Evolutionary conservation across 2,329 filamentous ascomycete species (phyloP).

Genomic region (Botrytis squamosa): DNA sequence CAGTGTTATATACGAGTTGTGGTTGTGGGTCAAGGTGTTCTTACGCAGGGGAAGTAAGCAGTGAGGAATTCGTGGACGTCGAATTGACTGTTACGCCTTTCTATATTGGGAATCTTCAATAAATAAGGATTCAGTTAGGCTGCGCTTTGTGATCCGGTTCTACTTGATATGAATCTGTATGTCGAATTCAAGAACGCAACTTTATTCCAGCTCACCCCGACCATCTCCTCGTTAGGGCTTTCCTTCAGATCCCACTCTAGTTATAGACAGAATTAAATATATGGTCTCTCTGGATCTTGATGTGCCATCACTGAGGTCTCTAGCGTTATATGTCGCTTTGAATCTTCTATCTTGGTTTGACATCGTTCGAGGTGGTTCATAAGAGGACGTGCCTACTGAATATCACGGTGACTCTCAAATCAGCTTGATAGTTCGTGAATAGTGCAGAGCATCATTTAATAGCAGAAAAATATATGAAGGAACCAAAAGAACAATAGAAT

Average conservation of each 20-base stretch:
- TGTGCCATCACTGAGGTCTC: too few species aligned
- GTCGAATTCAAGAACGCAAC: neutral
- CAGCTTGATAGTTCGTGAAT: neutral
- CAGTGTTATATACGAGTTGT: neutral
- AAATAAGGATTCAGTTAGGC: rapidly evolving
- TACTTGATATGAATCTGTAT: rapidly evolving
- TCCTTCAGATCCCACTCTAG: rapidly evolving
- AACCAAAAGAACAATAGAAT: neutral
- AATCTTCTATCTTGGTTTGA: neutral
- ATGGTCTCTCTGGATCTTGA: rapidly evolving
- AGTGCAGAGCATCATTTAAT: rapidly evolving
- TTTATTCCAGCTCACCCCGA: neutral
- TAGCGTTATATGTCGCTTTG: neutral
- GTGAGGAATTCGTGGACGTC: too few species aligned
- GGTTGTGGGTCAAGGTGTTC: too few species aligned
- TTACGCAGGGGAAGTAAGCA: too few species aligned
- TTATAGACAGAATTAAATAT: rapidly evolving
- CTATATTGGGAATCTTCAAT: neutral
- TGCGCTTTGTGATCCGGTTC: neutral
- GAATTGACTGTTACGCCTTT: neutral
- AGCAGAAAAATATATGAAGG: rapidly evolving
- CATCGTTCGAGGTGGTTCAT: neutral
- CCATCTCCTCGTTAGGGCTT: rapidly evolving
- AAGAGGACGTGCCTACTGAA: neutral
- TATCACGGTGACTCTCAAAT: neutral